A percentile compares a stretch with the other conserved stretches of the same genome.
These are phyloP conservation scores for Xylariaceae sp. DNA, from an alignment of 2,329 filamentous ascomycete species.

Conservation along the genomic window DNA sequence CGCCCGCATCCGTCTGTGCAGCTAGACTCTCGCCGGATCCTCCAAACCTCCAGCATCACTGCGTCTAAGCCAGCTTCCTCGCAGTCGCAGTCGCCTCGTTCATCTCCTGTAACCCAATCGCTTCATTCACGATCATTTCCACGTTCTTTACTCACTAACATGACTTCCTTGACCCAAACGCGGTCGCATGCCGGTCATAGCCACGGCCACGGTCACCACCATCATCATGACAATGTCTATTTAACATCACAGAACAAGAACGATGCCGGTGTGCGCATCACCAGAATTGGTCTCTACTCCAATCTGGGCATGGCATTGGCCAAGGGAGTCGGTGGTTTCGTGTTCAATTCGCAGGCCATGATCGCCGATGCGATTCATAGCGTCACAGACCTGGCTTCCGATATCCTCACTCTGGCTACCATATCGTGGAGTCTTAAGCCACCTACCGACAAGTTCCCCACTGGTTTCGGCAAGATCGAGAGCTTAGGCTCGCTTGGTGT, in stretches of 20 bases:
- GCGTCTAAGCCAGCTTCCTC: not conserved
- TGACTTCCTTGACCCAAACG: conserved; percentile 40
- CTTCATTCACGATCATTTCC: conserved; percentile 16
- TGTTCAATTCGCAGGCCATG: conserved; percentile 92
- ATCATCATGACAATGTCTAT: conserved; percentile 81
- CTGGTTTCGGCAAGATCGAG: conserved; percentile 96
- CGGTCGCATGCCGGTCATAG: conserved; percentile 48
- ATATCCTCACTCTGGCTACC: conserved; percentile 88
- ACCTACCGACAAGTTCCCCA: conserved; percentile 76
- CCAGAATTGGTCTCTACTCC: conserved; percentile 77
- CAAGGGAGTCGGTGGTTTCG: conserved; percentile 87
- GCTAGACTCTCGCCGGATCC: conserved; percentile 20
- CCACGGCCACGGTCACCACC: conserved; percentile 62
- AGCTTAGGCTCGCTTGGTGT: conserved; percentile 90
- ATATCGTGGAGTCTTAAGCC: conserved; percentile 89
- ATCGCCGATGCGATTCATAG: conserved; percentile 93
- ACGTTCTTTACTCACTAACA: conserved; percentile 20
- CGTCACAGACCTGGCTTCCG: conserved; percentile 89
- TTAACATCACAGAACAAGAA: conserved; percentile 77
- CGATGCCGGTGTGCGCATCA: conserved; percentile 91
- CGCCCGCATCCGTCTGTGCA: conserved; percentile 11
- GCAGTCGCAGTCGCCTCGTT: conserved; percentile 1
- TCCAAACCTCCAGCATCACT: conserved; percentile 19
- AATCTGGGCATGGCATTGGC: conserved; percentile 92
- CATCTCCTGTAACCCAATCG: conserved; percentile 13